phyloP scores from a whole-genome alignment of 2,329 filamentous ascomycete genomes.

The Cordyceps sp. region DNA sequence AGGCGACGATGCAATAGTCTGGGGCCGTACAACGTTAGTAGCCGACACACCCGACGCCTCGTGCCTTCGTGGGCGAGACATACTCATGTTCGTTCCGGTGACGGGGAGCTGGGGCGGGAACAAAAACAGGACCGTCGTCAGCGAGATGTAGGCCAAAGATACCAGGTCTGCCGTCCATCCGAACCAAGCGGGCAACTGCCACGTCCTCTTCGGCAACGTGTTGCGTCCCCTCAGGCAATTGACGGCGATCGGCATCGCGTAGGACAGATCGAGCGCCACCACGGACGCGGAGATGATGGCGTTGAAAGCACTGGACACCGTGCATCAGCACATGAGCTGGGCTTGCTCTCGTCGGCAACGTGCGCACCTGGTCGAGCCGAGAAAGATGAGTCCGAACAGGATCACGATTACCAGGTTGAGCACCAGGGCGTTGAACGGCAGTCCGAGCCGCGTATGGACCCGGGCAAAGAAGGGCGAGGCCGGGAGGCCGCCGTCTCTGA shows the following conservation, averaged over 20 bases:
- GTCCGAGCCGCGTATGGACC: constrained; percentile 41
- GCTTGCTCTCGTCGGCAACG: not conserved
- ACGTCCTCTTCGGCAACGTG: constrained; percentile 37
- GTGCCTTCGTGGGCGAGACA: too few species aligned
- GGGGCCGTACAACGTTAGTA: too few species aligned
- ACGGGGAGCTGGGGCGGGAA: constrained; percentile 52
- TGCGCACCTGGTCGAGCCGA: constrained; percentile 34
- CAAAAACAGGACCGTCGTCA: constrained; percentile 57
- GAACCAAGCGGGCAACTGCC: constrained; percentile 15
- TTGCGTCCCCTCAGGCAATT: constrained; percentile 48
- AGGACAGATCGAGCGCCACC: constrained; percentile 54
- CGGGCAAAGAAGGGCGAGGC: constrained; percentile 40
- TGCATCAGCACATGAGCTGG: too few species aligned
- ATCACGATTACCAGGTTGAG: constrained; percentile 44
- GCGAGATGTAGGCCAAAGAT: constrained; percentile 44
- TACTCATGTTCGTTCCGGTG: constrained; percentile 48
- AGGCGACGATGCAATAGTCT: constrained; percentile 28
- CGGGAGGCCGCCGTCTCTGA: constrained; percentile 45
- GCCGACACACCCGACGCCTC: too few species aligned
- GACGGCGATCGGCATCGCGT: constrained; percentile 56
- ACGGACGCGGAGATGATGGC: constrained; percentile 57
- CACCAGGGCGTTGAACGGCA: constrained; percentile 50
- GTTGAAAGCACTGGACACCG: constrained; percentile 40
- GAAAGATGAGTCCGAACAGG: constrained; percentile 52
- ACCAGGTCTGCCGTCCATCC: constrained; percentile 18